Evolutionary conservation across 2,329 filamentous ascomycete species (phyloP), one percentile per base, ranked within the genome.

Genomic region (Salinomyces thailandicus): DNA sequence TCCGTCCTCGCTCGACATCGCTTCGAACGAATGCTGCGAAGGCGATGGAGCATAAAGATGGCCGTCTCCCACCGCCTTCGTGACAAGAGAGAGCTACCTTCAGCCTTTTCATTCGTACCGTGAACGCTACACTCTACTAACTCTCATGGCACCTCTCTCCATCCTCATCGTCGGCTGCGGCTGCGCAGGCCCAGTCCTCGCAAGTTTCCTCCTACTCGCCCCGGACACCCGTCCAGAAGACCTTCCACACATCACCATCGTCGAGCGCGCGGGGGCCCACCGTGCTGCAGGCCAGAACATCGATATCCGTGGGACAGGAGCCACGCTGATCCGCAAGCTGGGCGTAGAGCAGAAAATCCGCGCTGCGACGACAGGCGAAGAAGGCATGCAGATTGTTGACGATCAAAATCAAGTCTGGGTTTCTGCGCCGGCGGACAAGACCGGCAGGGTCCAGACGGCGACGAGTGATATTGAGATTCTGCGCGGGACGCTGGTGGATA

Each of bases 391-490:
- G 31, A 54, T 54, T 26, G 54, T 58, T 12, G 53, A 54, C 31
- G 29, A 31, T 2, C 26, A 48, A 3, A 47, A 50, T 24, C 33
- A 37, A 2, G 31, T 42, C 11, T 49, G 44, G 47, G 51, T 42
- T 3, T 20, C 38, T 3, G 41, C 47, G 12, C 40, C 42, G 5
- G 55, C 48, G 6, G 50, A 53, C 19, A 50, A 51, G 38, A 41
- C 43, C 4, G 52, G 50, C 20, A 50, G 46, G 16, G 20, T 45
- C 3, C 46, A 51, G 22, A 50, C 46, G n/a, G 45, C 45, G 5
- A 55, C 54, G n/a, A 48, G 46, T 27, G 54, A 57, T 32, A 45
- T 56, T 15, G 55, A 59, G 39, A 55, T 59, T 28, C 34, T 57
- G 39, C 33, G 55, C 12, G 53, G 53, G 4, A 36, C 43, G 6